Evolutionary conservation across 2,329 filamentous ascomycete species (phyloP), one percentile per base, ranked within the genome.

Genomic region (Pseudomassariella vexata): DNA sequence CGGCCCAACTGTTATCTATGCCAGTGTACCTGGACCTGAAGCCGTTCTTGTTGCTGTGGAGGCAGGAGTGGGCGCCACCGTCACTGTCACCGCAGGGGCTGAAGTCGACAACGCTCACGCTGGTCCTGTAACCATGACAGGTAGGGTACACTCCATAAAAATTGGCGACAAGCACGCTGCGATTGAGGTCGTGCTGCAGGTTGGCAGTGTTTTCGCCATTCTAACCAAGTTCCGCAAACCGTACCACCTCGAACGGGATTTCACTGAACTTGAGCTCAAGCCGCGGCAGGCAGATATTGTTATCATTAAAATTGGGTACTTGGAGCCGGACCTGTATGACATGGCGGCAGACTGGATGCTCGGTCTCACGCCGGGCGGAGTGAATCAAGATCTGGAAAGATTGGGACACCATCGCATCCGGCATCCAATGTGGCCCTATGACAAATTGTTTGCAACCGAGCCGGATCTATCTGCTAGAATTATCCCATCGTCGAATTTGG

Each of bases 341-440:
- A 74, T 74, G 68, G 63, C 68, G 1, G 55, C 55, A 6, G 68
- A 66, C 32, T 74, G 69, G 70, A 71, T 73, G 62, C 56, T 73
- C 2, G 70, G 56, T 0, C 51, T 74, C 11, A 73, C 69, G 0
- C 68, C 69, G 0, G 70, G 68, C 0, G 69, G 68, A 7, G 70
- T 74, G 8, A 67, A 74, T 41, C 70, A 73, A 45, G 63, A 73
- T 36, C 46, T 74, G 9, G 43, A 54, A 35, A 53, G 67, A 9
- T 50, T 73, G 5, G 69, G 66, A 0, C 68, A 73, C 46, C 54
- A 49, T 26, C 57, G 60, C 2, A 70, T 73, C 17, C 48, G 47
- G 8, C 56, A 68, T 15, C 70, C 70, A 1, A 70, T 73, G 65
- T 66, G 46, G 51, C 50, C 65, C 1, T 66, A 66, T 37, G 62